Conservation (phyloP, 306 rosid genomes). For the Citrullus amarus region DNA sequence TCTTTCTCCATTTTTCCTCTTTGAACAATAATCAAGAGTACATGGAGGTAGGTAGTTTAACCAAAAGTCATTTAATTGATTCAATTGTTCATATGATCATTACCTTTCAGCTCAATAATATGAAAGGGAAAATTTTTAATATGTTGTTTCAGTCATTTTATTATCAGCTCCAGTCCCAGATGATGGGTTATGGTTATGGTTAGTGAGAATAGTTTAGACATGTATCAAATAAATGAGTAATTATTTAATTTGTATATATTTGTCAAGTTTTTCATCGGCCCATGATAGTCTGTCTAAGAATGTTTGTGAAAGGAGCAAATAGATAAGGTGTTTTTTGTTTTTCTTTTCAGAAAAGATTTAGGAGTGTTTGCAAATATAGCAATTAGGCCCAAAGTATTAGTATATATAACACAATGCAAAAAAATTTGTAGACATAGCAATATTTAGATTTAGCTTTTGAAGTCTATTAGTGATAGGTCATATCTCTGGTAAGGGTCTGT, state of each 20-base stretch:
- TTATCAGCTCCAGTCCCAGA: neutral
- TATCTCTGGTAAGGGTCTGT: too few species aligned
- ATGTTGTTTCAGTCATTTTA: neutral
- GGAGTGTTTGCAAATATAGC: too few species aligned
- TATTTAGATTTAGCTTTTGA: too few species aligned
- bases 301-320: neutral
- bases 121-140: neutral
- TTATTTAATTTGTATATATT: neutral
- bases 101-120: conserved; percentile 16
- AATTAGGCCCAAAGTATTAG: too few species aligned
- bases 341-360: too few species aligned
- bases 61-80: conserved; percentile 44
- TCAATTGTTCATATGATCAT: conserved; percentile 42
- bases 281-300: neutral
- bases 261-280: neutral
- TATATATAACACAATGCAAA: too few species aligned
- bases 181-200: neutral
- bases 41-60: conserved; percentile 17
- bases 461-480: too few species aligned
- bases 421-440: too few species aligned
- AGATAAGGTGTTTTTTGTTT: neutral
- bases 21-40: conserved; percentile 16
- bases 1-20: conserved; percentile 42
- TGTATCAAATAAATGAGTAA: neutral
- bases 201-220: neutral